Evolutionary conservation across 2,329 filamentous ascomycete species (phyloP).

Genomic region (Gliomastix tumulicola): DNA sequence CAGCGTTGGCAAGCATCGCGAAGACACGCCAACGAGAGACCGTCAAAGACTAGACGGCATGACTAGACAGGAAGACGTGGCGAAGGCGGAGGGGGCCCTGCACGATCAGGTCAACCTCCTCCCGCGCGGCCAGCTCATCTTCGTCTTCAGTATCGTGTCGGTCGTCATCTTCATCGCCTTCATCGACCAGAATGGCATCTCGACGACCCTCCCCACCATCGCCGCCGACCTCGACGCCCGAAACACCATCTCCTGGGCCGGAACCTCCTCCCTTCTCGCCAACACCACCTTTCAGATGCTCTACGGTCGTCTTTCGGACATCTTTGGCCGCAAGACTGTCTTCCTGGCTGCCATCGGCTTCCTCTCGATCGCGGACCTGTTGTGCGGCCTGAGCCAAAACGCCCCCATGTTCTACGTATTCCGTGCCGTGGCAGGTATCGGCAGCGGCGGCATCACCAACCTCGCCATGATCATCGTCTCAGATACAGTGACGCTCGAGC

Average conservation of each 20-base stretch:
- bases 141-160: constrained; percentile 44
- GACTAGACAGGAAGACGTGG: constrained; percentile 2
- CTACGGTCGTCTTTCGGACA: constrained; percentile 55
- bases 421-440: constrained; percentile 53
- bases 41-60: too few species aligned
- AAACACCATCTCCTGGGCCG: constrained; percentile 49
- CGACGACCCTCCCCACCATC: constrained; percentile 42
- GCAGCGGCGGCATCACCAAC: constrained; percentile 52
- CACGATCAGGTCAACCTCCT: constrained; percentile 53
- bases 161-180: constrained; percentile 46
- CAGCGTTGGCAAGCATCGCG: too few species aligned
- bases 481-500: constrained; percentile 51
- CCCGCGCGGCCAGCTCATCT: constrained; percentile 37
- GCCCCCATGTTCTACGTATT: constrained; percentile 55
- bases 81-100: constrained; percentile 32
- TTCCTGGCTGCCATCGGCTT: constrained; percentile 45
- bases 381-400: constrained; percentile 50
- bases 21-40: too few species aligned
- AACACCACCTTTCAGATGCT: constrained; percentile 59
- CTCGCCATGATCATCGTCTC: constrained; percentile 56
- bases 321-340: constrained; percentile 53
- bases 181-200: constrained; percentile 51
- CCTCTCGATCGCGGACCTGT: constrained; percentile 47
- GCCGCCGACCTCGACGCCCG: constrained; percentile 35
- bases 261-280: constrained; percentile 44